These are phyloP conservation scores for Pneumocystis carinii DNA, from an alignment of 1,139 yeast species.

Conservation along the genomic window DNA sequence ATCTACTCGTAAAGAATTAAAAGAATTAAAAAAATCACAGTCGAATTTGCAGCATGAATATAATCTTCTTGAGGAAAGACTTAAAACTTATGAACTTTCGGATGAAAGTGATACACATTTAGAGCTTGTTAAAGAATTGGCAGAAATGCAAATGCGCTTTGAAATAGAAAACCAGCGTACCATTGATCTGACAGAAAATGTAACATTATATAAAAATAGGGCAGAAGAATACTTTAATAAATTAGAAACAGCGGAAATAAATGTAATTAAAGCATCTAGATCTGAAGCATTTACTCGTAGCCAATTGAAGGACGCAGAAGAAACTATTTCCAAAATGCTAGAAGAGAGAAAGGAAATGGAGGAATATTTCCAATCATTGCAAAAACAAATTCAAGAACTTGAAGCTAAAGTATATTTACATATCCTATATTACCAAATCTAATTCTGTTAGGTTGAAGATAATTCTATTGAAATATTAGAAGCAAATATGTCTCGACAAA, in stretches of 20 bases:
- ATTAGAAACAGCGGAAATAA: constrained; percentile 66
- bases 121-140: constrained; percentile 8
- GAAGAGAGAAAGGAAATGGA: constrained; percentile 46
- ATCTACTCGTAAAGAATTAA: constrained; percentile 4
- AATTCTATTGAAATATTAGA: constrained; percentile 42
- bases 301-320: constrained; percentile 44
- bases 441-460: constrained; percentile 31
- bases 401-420: constrained; percentile 30
- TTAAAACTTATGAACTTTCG: neutral
- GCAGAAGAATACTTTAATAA: constrained; percentile 64
- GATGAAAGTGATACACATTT: neutral
- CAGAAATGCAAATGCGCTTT: constrained; percentile 31
- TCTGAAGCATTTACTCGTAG: constrained; percentile 43
- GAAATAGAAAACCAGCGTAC: constrained; percentile 40
- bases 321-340: constrained; percentile 38
- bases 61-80: constrained; percentile 1
- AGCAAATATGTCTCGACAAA: constrained; percentile 31
- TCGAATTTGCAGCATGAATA: constrained; percentile 2
- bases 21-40: neutral
- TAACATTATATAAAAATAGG: constrained; percentile 51
- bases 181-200: constrained; percentile 36
- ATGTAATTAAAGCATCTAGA: constrained; percentile 45
- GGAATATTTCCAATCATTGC: constrained; percentile 40
- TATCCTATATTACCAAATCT: neutral
- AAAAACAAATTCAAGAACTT: constrained; percentile 38